These are phyloP conservation scores for Hyparrhenia diplandra DNA, from an alignment of 176 grass and related monocot genomes.

Conservation along the genomic window DNA sequence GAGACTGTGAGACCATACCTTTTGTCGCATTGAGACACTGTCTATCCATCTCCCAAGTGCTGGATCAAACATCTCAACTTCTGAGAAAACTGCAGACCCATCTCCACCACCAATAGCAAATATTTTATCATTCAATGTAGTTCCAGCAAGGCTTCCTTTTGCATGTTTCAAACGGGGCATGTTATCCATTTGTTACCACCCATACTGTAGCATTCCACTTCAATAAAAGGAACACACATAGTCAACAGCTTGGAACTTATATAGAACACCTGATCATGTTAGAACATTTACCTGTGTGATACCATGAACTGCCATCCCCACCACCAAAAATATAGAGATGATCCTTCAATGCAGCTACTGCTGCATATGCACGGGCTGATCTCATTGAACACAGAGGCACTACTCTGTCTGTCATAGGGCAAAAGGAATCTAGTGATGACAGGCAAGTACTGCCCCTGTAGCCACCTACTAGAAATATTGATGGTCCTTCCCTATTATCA, in stretches of 20 bases:
- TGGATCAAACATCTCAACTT: conserved; percentile 93
- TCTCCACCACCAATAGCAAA: conserved; percentile 90
- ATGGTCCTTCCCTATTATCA: conserved; percentile 20
- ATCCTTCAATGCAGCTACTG: conserved; percentile 53
- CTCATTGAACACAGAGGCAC: conserved; percentile 60
- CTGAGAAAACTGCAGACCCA: conserved; percentile 46
- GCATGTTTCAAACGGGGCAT: conserved; percentile 51
- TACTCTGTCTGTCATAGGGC: conserved; percentile 50
- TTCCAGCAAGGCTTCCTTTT: conserved; percentile 78
- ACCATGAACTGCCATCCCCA: conserved; percentile 52
- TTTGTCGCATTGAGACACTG: conserved; percentile 46
- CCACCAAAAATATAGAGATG: conserved; percentile 68
- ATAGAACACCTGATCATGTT: conserved; percentile 11
- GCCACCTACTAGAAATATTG: conserved; percentile 69
- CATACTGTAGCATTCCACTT: conserved; percentile 68
- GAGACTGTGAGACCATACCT: too few relatives aligned
- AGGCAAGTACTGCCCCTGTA: conserved; percentile 56
- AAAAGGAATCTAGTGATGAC: conserved; percentile 61
- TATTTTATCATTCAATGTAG: conserved; percentile 64
- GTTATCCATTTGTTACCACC: conserved; percentile 46
- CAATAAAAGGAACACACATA: conserved; percentile 20
- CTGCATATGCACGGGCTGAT: conserved; percentile 50
- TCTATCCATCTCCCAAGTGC: conserved; percentile 64
- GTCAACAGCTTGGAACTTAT: neutral
- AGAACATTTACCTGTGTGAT: conserved; percentile 34